Base-by-base conservation (phyloP, 305 asterid genomes). In the Solanum hybrid region DNA sequence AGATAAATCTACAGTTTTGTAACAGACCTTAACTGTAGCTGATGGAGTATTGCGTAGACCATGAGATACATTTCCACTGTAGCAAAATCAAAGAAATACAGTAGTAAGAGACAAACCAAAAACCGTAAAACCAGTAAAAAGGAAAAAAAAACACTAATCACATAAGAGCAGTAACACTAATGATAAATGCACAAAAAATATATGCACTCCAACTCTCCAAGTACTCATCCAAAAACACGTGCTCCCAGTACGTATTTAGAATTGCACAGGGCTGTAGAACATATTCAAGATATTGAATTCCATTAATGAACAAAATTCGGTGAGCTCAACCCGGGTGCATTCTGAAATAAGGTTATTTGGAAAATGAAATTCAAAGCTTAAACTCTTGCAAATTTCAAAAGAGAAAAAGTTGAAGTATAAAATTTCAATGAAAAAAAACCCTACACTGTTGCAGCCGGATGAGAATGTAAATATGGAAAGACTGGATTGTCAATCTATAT, bases 31-130 rank as follows among this genome's bases (percentile, higher is more conserved):
- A 60, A 97, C 91, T 89, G 98, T 96, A 89, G 98, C 98, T 76
- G 95, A 94, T n/a, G 93, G 91, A 75, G 99, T 96, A 93, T 95
- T 96, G 40, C 99, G 95, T 82, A 96, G 99, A 90, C 98, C 99
- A 37, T 94, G 98, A 92, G 99, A 95, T 86, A 94, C 69, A 93
- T 95, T 92, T 73, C 98, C 99, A 93, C 99, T 97, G 93, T 73
- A 79, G 92, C 73, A 92, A 72, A 90, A 89, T 45, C 90, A 81
- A 14, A 89, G 79, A 82, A 89, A 91, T 90, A 86, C 88, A 81
- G 88, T 80, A 81, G 45, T 78, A 31, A 32, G 85, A 76, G 42
- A 88, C 69, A 56, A 42, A 85, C 19, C 29, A 40, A 64, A 42
- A 56, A 24, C 72, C 31, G 2, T 73, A 85, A 64, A 87, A 69